phyloP scores from a whole-genome alignment of 192 early-diverging fungal species.

The Obelidium mucronatum region DNA sequence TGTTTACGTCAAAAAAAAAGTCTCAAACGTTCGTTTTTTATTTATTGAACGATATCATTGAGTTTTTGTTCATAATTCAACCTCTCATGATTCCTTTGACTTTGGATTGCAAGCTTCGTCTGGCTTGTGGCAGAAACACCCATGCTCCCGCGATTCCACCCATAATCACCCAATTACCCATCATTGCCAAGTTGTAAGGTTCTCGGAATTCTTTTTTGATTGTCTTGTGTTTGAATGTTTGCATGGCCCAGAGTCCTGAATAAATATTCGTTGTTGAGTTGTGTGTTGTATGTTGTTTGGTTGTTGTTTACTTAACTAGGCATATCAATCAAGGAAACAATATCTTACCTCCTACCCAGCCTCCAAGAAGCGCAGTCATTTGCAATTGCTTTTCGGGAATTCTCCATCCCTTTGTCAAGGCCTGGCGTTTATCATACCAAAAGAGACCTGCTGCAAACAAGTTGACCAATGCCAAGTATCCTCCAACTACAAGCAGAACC shows the following conservation, averaged over 20 bases:
- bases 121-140: slow-evolving; percentile 14
- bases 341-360: slow-evolving; percentile 54
- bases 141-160: slow-evolving; percentile 20
- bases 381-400: slow-evolving; percentile 58
- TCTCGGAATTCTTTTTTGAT: slow-evolving; percentile 56
- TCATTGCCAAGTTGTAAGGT: slow-evolving; percentile 46
- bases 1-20: too few species aligned
- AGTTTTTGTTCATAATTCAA: too few species aligned
- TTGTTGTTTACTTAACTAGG: neutral
- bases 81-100: neutral
- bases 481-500: slow-evolving; percentile 35
- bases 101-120: neutral
- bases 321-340: neutral
- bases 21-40: too few species aligned
- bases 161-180: slow-evolving; percentile 6
- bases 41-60: too few species aligned
- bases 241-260: slow-evolving; percentile 58
- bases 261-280: too few species aligned
- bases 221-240: slow-evolving; percentile 61
- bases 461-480: slow-evolving; percentile 52
- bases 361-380: slow-evolving; percentile 56
- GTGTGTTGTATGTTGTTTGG: too few species aligned
- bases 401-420: slow-evolving; percentile 55
- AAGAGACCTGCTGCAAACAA: slow-evolving; percentile 51
- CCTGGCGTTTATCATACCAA: slow-evolving; percentile 64